These are phyloP conservation scores for Papiliotrema nemorosa DNA, from an alignment of 1,284 basidiomycete species.

Conservation along the genomic window DNA sequence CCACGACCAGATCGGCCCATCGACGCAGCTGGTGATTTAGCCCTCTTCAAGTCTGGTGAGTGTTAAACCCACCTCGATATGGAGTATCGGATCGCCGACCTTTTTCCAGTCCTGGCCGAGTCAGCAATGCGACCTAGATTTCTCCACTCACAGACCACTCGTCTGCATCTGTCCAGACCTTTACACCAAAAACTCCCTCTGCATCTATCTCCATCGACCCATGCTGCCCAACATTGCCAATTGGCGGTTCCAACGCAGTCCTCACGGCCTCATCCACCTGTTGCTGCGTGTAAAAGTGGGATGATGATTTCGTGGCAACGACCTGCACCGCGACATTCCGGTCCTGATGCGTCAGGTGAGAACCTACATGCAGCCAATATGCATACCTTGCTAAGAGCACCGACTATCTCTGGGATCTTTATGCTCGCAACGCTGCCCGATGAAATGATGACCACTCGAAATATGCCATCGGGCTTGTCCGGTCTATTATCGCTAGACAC, in stretches of 20 bases:
- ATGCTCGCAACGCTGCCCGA: constrained; percentile 93
- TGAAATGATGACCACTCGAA: constrained; percentile 75
- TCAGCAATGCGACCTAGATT: too few species aligned
- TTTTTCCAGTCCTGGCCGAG: constrained; percentile 57
- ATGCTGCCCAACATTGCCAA: neutral
- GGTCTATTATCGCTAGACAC: constrained; percentile 33
- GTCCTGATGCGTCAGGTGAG: constrained; percentile 5
- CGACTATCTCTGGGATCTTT: constrained; percentile 84
- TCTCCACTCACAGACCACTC: constrained; percentile 73
- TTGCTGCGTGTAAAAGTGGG: constrained; percentile 68
- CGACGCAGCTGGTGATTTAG: constrained; percentile 61
- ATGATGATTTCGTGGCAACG: constrained; percentile 71
- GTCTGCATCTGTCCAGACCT: constrained; percentile 84
- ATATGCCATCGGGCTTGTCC: constrained; percentile 31
- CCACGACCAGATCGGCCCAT: constrained; percentile 92
- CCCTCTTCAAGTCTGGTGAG: neutral
- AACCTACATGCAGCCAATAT: neutral
- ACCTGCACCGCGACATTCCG: constrained; percentile 73
- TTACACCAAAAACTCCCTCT: constrained; percentile 50
- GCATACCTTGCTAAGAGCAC: constrained; percentile 67
- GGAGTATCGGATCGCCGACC: constrained; percentile 87
- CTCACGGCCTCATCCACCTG: constrained; percentile 53
- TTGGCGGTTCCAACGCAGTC: constrained; percentile 3
- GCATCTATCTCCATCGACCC: neutral
- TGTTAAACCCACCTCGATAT: constrained; percentile 65